Conservation (phyloP, 148 eudicot genomes). For the Nepenthes mirabilis region DNA sequence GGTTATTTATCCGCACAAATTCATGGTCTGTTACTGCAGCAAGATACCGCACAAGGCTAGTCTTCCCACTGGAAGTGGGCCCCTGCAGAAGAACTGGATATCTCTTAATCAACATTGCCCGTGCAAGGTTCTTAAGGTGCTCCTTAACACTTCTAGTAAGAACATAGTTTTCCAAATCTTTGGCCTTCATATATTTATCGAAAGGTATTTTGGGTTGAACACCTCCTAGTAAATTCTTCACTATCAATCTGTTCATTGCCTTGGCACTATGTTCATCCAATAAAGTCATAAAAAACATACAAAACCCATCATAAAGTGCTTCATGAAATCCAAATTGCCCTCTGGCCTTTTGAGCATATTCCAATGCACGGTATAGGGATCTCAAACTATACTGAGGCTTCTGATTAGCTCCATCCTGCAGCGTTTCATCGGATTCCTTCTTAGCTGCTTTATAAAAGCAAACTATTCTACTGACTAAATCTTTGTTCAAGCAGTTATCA, state of each 20-base stretch:
- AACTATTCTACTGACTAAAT: conserved; percentile 43
- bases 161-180: conserved; percentile 43
- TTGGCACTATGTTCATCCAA: conserved; percentile 66
- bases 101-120: conserved; percentile 66
- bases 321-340: conserved; percentile 31
- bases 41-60: conserved; percentile 91
- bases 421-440: conserved; percentile 66
- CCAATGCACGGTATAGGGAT: conserved; percentile 89
- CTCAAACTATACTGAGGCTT: conserved; percentile 96
- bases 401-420: conserved; percentile 98
- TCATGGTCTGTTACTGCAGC: conserved; percentile 84
- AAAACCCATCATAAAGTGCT: conserved; percentile 88
- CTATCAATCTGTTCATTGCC: conserved; percentile 45
- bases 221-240: conserved; percentile 37
- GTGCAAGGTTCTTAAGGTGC: conserved; percentile 66
- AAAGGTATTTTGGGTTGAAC: conserved; percentile 34
- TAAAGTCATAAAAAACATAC: conserved; percentile 75
- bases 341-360: conserved; percentile 55
- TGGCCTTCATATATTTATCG: conserved; percentile 27
- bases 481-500: conserved; percentile 27
- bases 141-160: conserved; percentile 64
- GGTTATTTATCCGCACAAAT: conserved; percentile 92
- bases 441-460: conserved; percentile 76
- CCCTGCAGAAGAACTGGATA: conserved; percentile 97
- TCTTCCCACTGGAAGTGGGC: conserved; percentile 97